Conservation (phyloP, 371 early-diverging fungal genomes). For the Rhizopus sp. region DNA sequence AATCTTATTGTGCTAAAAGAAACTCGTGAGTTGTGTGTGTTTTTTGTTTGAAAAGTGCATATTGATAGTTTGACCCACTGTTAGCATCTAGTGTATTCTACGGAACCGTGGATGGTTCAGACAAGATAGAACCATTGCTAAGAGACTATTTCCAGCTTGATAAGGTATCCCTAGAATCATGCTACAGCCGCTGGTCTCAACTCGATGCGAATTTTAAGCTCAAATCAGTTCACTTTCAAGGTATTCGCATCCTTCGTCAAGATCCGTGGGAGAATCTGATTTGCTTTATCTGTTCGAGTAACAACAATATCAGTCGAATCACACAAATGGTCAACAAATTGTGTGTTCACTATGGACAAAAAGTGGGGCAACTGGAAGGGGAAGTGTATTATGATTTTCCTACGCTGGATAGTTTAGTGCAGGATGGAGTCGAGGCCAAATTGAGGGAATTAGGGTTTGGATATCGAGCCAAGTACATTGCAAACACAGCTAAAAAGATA, state of each 20-base stretch:
- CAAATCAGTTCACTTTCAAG: slow-evolving; percentile 58
- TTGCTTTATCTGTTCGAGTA: slow-evolving; percentile 94
- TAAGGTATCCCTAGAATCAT: slow-evolving; percentile 51
- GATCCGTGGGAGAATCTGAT: slow-evolving; percentile 90
- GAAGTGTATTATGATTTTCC: slow-evolving; percentile 76
- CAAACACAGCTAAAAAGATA: slow-evolving; percentile 64
- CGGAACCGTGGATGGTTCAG: slow-evolving; percentile 12
- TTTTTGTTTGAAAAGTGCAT: background rate
- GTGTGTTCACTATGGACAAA: slow-evolving; percentile 64
- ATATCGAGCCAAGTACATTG: slow-evolving; percentile 94
- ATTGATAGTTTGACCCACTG: background rate
- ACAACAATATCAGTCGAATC: slow-evolving; percentile 96
- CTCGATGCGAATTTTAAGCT: slow-evolving; percentile 68
- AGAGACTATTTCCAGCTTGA: slow-evolving; percentile 82
- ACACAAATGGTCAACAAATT: slow-evolving; percentile 86
- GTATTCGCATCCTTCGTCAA: slow-evolving; percentile 83
- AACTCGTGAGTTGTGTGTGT: slow-evolving; percentile 22
- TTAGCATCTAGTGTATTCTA: slow-evolving; percentile 33
- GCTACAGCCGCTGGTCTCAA: slow-evolving; percentile 72
- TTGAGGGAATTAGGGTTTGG: slow-evolving; percentile 87
- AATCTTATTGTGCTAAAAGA: slow-evolving; percentile 29
- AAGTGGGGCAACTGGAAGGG: slow-evolving; percentile 49
- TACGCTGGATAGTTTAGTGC: slow-evolving; percentile 48
- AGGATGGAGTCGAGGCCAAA: slow-evolving; percentile 60
- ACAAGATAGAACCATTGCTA: slow-evolving; percentile 26